Conservation (phyloP, 352 stramenopile species). For the Pythium chondricola region DNA sequence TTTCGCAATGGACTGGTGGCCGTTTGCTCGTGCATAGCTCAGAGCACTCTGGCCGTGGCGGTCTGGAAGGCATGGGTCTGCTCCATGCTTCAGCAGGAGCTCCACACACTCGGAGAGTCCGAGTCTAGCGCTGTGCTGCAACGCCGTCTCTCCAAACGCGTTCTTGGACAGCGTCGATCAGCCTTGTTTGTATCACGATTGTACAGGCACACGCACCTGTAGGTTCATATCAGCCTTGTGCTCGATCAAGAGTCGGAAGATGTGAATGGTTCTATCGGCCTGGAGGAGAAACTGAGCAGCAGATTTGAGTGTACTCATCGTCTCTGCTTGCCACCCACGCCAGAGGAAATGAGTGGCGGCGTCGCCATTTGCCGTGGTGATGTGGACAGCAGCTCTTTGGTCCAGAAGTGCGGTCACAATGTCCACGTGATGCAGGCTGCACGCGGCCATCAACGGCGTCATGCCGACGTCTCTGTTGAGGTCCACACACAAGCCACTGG, state of each 20-base stretch:
- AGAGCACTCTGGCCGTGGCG: slow-evolving; percentile 34
- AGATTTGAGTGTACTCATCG: slow-evolving; percentile 24
- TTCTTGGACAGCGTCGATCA: slow-evolving; percentile 30
- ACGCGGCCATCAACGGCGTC: slow-evolving; percentile 70
- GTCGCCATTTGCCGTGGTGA: slow-evolving; percentile 61
- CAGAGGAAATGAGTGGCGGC: slow-evolving; percentile 63
- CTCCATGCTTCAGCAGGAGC: slow-evolving; percentile 40
- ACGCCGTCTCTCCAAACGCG: slow-evolving; percentile 43
- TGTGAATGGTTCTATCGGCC: slow-evolving; percentile 27
- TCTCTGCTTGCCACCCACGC: slow-evolving; percentile 25
- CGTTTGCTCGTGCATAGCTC: slow-evolving; percentile 29
- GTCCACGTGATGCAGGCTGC: slow-evolving; percentile 37
- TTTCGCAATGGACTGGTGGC: slow-evolving; percentile 23
- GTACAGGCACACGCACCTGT: slow-evolving; percentile 27
- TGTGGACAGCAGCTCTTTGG: slow-evolving; percentile 37
- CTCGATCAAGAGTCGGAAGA: slow-evolving; percentile 32
- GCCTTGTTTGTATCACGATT: background rate
- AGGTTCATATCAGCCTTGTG: slow-evolving; percentile 37
- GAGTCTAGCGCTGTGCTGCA: slow-evolving; percentile 49
- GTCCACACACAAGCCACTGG: no score
- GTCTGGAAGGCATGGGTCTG: slow-evolving; percentile 27
- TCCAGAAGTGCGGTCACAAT: slow-evolving; percentile 43
- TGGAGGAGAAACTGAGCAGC: slow-evolving; percentile 24
- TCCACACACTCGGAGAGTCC: slow-evolving; percentile 49
- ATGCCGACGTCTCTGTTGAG: slow-evolving; percentile 31